Base-by-base conservation (phyloP, 2,329 filamentous ascomycete species). In the Atkinsonella hypoxylon region DNA sequence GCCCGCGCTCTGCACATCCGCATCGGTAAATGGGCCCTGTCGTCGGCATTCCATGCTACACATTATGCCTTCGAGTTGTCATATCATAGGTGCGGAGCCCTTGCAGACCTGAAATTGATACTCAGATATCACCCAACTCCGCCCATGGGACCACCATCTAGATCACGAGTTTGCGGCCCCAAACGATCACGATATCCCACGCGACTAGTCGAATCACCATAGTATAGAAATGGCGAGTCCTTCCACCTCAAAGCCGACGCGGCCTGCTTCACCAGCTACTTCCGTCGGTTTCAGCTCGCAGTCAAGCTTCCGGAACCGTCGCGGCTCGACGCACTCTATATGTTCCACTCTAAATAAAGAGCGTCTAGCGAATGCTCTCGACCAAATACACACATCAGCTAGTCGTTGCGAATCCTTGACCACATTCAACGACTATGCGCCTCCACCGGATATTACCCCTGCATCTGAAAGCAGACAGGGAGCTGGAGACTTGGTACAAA, bases 361-460 rank as follows among this genome's bases (percentile, higher is more conserved):
- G 55, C 83, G 87, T 51, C 75, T 91, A 38, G 81, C 86, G 34
- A 80, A 88, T 55, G 79, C 85, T 17, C 80, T 96, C 54, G 86
- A 95, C 67, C 83, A 87, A 59, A 95, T 96, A 57, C 91, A 96
- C 67, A 89, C 76, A 47, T 83, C 87, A 6, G 89, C 90, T n/a
- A 94, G 87, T 61, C 86, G 87, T 63, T 87, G 87, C 34, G 85
- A 86, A 55, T 80, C 82, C 34, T 75, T 97, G 45, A 97, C 91
- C 2, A 94, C 89, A 9, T 97, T 97, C 69, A 94, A 94, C 68
- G 90, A 96, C 62, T 90, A 95, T 61, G 87, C 85, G 1, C 82
- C 84, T 1, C 82, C 83, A 5, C 82, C 86, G 0, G 71, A 75
- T 2, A 73, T 77, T 1, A 70, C 79, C 1, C 72, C 76, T 1